Evolutionary conservation across 2,329 filamentous ascomycete genomes (phyloP), one percentile per base, ranked within the genome.

Genomic region (Aureobasidium vineae): DNA sequence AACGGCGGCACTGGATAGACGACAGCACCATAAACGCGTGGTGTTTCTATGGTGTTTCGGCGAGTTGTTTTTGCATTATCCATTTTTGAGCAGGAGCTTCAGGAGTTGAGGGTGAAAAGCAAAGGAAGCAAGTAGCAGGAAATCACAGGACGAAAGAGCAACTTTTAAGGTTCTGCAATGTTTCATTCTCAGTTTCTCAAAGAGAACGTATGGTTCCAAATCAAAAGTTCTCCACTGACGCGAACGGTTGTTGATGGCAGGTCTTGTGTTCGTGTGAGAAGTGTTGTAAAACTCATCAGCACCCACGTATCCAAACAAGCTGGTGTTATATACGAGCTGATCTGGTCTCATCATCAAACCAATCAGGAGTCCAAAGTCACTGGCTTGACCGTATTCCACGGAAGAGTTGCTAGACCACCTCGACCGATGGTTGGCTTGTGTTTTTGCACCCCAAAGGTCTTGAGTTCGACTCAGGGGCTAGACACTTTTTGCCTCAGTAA

Each of bases 1-100:
- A 80, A 82, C 72, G 83, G 83, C 4, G 78, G 75, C 19, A 53
- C 49, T 26, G 61, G 47, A 26, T 64, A 40, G 43, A 47, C 10
- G 21, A 47, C 15, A 36, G 13, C 33, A 36, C 10, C 33, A 36
- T 13, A 10, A 3, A 36, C 13, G 6, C 15, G 21, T 0, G 10
- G 4, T 47, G 21, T 47, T 26, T 47, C 3, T 31, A n/a, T 28
- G 16, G 7, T 49, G 11, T 49, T 28, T 15, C 15, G 13, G 26
- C 47, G 15, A 31, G 5, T 19, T 8, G 26, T 50, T 28, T 19
- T 50, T 28, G 16, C 19, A 15, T 26, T 28, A 1, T 50, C 31
- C 23, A 19, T 26, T 26, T 23, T 50, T 28, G 47, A 50, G 47
- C 47, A 50, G 47, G 47, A 31, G 26, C 47, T 31, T 28, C 13